Conservation (phyloP, 2,329 filamentous ascomycete species). For the Cadophora sp. region DNA sequence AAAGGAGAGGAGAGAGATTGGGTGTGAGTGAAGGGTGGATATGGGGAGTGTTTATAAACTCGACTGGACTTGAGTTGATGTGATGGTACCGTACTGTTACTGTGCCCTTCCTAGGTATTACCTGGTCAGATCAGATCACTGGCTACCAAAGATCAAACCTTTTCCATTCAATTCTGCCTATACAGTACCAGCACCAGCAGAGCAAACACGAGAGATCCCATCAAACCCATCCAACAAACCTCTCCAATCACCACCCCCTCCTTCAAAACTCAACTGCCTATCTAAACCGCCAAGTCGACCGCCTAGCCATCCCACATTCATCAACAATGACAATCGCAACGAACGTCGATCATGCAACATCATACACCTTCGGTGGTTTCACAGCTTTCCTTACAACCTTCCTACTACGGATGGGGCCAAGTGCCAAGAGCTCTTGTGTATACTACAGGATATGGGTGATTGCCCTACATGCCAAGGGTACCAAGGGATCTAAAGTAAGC, state of each 20-base stretch:
- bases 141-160: neutral
- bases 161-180: neutral
- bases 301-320: neutral
- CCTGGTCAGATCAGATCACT: neutral
- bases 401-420: conserved; percentile 8
- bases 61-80: neutral
- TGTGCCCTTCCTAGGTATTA: neutral
- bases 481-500: conserved; percentile 9
- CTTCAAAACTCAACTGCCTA: neutral
- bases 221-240: neutral
- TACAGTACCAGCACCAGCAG: too few species aligned
- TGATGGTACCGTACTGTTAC: neutral
- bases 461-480: neutral
- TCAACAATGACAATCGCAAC: neutral
- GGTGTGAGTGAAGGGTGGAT: too few species aligned
- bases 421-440: conserved; percentile 9
- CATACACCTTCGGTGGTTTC: too few species aligned
- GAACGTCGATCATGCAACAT: neutral
- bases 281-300: neutral
- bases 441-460: neutral
- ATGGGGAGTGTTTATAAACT: too few species aligned
- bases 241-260: neutral
- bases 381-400: neutral
- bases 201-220: neutral
- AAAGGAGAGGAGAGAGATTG: too few species aligned